A percentile compares a stretch with the other conserved stretches of the same genome.
phyloP scores from a whole-genome alignment of 352 stramenopile genomes.

The Phytophthora nicotianae region DNA sequence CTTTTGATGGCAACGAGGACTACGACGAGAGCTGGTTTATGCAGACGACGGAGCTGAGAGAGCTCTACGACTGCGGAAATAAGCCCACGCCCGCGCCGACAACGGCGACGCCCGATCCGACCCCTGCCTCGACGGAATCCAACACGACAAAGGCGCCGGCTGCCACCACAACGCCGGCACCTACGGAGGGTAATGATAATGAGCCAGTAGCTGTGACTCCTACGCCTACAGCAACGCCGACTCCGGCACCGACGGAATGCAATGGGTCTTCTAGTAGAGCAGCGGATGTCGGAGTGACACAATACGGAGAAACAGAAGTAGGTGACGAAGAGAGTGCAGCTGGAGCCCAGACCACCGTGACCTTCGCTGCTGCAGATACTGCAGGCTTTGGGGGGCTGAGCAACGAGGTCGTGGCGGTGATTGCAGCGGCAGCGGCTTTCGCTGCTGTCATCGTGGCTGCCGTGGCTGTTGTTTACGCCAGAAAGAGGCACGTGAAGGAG shows the following conservation, averaged over 20 bases:
- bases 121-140: conserved; percentile 16
- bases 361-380: conserved; percentile 20
- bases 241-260: neutral
- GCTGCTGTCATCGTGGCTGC: conserved; percentile 25
- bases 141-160: conserved; percentile 5
- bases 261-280: conserved; percentile 18
- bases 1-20: conserved; percentile 29
- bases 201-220: conserved; percentile 6
- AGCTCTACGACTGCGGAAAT: conserved; percentile 32
- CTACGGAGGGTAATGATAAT: conserved; percentile 9
- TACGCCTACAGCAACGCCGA: conserved; percentile 11
- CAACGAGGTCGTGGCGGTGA: conserved; percentile 15
- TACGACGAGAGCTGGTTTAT: conserved; percentile 42
- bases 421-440: conserved; percentile 28
- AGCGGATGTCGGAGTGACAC: conserved; percentile 1
- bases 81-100: conserved; percentile 36
- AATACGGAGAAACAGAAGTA: conserved; percentile 6
- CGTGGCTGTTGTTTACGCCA: conserved; percentile 22
- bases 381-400: conserved; percentile 7
- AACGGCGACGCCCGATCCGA: conserved; percentile 17
- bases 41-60: conserved; percentile 30
- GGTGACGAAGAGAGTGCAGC: conserved; percentile 18
- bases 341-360: conserved; percentile 4
- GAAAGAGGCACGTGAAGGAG: conserved; percentile 21
- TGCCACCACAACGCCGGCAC: conserved; percentile 6